phyloP scores from a whole-genome alignment of 1,139 yeast genomes.

The Blastobotrys aristatus region DNA sequence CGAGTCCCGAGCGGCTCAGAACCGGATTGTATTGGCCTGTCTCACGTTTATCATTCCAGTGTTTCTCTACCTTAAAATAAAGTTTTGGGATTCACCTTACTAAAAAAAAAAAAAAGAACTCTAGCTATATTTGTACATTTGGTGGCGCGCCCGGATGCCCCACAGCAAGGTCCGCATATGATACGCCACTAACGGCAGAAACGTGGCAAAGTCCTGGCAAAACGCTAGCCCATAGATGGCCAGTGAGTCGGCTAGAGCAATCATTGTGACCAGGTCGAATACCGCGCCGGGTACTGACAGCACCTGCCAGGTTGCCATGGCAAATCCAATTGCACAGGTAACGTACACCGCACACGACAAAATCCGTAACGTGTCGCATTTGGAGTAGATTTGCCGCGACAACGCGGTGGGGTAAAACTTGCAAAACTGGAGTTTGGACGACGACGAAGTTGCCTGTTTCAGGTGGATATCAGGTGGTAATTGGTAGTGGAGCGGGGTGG shows the following conservation, averaged over 20 bases:
- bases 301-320: constrained; percentile 16
- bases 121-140: background rate
- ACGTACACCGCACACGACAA: constrained; percentile 19
- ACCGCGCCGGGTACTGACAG: constrained; percentile 17
- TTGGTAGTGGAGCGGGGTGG: background rate
- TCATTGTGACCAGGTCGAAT: constrained; percentile 21
- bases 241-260: constrained; percentile 24
- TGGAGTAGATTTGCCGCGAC: constrained; percentile 17
- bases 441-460: constrained; percentile 2
- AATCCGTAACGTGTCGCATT: constrained; percentile 17
- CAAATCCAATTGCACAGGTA: constrained; percentile 17
- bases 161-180: background rate
- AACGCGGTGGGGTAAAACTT: constrained; percentile 18
- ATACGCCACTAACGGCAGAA: constrained; percentile 13
- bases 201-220: constrained; percentile 20
- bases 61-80: constrained; percentile 21
- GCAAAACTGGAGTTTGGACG: constrained; percentile 11
- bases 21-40: constrained; percentile 22
- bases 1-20: constrained; percentile 21
- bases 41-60: constrained; percentile 22
- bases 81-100: constrained; percentile 17
- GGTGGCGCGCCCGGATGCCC: background rate
- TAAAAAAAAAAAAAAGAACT: background rate
- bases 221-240: constrained; percentile 21
- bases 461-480: constrained; percentile 6